Evolutionary conservation across 2,329 filamentous ascomycete species (phyloP).

Genomic region (Escovopsis weberi): DNA sequence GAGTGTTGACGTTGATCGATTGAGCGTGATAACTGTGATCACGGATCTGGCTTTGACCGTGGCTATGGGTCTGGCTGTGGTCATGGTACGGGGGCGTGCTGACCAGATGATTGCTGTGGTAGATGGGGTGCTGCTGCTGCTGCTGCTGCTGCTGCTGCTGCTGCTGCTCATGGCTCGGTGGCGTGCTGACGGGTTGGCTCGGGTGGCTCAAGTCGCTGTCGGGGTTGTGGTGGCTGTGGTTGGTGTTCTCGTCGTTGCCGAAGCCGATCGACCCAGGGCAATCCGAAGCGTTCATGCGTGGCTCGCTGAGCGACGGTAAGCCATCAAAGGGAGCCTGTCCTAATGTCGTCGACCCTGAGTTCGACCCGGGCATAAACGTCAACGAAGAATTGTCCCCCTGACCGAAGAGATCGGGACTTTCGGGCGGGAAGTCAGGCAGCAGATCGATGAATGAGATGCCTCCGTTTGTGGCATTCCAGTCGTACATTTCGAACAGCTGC

Average conservation of each 20-base stretch:
- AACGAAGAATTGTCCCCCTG: conserved; percentile 1
- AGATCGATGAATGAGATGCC: conserved; percentile 25
- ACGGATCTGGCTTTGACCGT: no score
- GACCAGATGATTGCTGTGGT: no score
- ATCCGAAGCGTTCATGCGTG: conserved; percentile 11
- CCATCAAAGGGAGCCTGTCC: conserved; percentile 1
- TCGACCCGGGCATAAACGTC: no score
- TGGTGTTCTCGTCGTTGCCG: conserved; percentile 5
- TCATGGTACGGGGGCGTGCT: no score
- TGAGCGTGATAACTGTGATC: no score
- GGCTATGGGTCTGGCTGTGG: no score
- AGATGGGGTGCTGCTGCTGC: no score
- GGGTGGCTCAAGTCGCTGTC: conserved; percentile 3
- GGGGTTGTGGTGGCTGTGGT: no score
- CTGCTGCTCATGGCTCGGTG: conserved; percentile 12
- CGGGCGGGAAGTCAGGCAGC: conserved; percentile 8
- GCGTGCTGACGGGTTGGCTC: no score
- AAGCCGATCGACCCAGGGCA: conserved; percentile 20
- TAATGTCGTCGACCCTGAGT: neutral
- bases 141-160: conserved; percentile 9
- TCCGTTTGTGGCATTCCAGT: conserved; percentile 10
- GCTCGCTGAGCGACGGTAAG: conserved; percentile 6
- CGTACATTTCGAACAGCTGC: conserved; percentile 19
- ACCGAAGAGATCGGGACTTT: conserved; percentile 6
- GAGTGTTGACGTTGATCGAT: no score